Conservation (phyloP, 768 basidiomycete species). For the Scleroderma bovista region DNA sequence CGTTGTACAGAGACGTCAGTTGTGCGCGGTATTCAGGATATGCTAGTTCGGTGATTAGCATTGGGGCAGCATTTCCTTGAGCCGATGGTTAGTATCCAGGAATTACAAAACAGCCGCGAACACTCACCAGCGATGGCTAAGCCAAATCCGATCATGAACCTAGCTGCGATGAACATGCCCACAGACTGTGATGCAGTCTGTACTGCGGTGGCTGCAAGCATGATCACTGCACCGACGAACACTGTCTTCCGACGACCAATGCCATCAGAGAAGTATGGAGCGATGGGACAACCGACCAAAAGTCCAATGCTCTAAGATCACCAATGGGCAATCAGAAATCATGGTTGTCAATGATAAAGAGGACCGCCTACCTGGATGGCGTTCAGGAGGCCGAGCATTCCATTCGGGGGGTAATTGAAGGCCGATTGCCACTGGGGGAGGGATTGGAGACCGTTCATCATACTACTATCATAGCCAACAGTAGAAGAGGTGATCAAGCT, state of each 20-base stretch:
- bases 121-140: slow-evolving; percentile 57
- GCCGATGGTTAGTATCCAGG: slow-evolving; percentile 8
- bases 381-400: no score
- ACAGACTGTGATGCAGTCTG: slow-evolving; percentile 70
- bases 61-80: slow-evolving; percentile 65
- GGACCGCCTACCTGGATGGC: slow-evolving; percentile 33
- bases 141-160: slow-evolving; percentile 75
- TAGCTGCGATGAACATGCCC: slow-evolving; percentile 77
- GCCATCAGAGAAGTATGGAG: no score
- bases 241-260: slow-evolving; percentile 66
- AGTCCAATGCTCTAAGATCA: slow-evolving; percentile 56
- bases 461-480: no score
- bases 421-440: slow-evolving; percentile 34
- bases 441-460: slow-evolving; percentile 34
- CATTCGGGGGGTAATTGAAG: slow-evolving; percentile 24
- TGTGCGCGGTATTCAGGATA: slow-evolving; percentile 84
- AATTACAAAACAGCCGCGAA: neutral
- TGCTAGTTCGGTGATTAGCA: slow-evolving; percentile 81
- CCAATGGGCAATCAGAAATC: neutral
- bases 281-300: slow-evolving; percentile 64
- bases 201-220: slow-evolving; percentile 36
- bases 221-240: slow-evolving; percentile 50
- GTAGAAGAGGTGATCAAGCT: slow-evolving; percentile 34
- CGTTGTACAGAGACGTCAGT: slow-evolving; percentile 80
- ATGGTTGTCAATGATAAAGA: slow-evolving; percentile 2